Conservation (phyloP, 179 eudicot genomes). For the Nepenthes alata region DNA sequence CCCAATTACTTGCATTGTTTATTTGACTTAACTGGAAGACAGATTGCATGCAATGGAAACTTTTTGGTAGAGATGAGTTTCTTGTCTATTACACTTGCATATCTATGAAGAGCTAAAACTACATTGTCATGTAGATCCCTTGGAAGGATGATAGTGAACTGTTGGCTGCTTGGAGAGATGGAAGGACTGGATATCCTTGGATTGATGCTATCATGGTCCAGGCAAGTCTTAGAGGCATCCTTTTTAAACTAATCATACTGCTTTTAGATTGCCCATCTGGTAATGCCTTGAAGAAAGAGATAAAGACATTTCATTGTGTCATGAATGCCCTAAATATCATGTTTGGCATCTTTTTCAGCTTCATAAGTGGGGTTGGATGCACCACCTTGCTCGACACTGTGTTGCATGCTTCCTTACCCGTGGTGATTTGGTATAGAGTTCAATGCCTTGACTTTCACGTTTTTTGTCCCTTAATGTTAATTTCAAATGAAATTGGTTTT, state of each 20-base stretch:
- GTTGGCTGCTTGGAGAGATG: slow-evolving; percentile 91
- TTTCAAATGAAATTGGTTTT: background rate
- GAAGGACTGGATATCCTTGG: slow-evolving; percentile 91
- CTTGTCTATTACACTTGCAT: background rate
- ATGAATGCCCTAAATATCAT: background rate
- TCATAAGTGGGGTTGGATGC: slow-evolving; percentile 95
- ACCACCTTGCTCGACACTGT: slow-evolving; percentile 88
- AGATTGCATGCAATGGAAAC: too few species aligned
- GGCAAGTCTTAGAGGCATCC: slow-evolving; percentile 29
- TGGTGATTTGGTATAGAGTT: slow-evolving; percentile 59
- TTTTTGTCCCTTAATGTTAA: background rate
- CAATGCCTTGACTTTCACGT: background rate
- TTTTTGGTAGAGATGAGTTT: background rate
- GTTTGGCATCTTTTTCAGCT: slow-evolving; percentile 32
- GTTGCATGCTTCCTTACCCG: slow-evolving; percentile 94
- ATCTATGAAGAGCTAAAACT: background rate
- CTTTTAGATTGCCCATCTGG: too few species aligned
- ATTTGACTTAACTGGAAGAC: too few species aligned
- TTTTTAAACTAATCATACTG: slow-evolving; percentile 1
- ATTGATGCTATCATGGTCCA: slow-evolving; percentile 92
- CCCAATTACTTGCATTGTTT: too few species aligned
- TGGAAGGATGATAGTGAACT: slow-evolving; percentile 60
- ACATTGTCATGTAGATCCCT: slow-evolving; percentile 44
- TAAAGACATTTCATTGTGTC: background rate
- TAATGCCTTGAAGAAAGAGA: background rate